Evolutionary conservation across 2,329 filamentous ascomycete species (phyloP).

Genomic region (Chrysosporium keratinophilum): DNA sequence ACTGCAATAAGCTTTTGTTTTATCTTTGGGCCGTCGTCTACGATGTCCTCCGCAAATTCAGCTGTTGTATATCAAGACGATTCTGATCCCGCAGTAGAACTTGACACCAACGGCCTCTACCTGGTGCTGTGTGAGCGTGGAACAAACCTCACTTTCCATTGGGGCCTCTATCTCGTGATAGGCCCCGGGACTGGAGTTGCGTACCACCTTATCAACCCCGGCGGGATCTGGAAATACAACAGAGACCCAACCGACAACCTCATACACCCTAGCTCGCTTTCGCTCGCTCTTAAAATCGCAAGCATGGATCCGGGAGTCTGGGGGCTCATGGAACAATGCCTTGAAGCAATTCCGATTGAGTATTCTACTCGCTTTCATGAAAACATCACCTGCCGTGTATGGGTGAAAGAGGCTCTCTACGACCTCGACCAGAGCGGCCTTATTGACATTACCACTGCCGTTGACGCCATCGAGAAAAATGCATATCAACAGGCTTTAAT

Average conservation of each 20-base stretch:
- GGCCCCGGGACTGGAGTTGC: slow-evolving; percentile 11
- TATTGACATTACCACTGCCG: slow-evolving; percentile 15
- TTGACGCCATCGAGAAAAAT: slow-evolving; percentile 18
- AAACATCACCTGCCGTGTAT: slow-evolving; percentile 18
- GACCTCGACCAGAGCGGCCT: slow-evolving; percentile 21
- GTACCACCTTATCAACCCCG: slow-evolving; percentile 19
- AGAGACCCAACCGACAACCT: slow-evolving; percentile 10
- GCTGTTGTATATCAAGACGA: too few species aligned
- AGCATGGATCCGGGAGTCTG: slow-evolving; percentile 17
- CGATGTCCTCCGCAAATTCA: too few species aligned
- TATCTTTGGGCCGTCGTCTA: too few species aligned
- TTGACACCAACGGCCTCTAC: slow-evolving; percentile 18
- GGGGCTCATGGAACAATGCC: slow-evolving; percentile 14
- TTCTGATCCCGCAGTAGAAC: neutral
- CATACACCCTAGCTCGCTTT: neutral
- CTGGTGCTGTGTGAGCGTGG: slow-evolving; percentile 19
- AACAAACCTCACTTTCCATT: slow-evolving; percentile 18
- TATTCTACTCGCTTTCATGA: slow-evolving; percentile 19
- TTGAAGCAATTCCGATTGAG: slow-evolving; percentile 17
- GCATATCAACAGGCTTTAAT: slow-evolving; percentile 1
- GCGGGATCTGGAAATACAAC: slow-evolving; percentile 17
- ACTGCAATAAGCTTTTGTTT: too few species aligned
- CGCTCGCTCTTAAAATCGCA: slow-evolving; percentile 19
- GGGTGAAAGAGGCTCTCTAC: slow-evolving; percentile 21
- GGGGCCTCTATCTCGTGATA: slow-evolving; percentile 20